phyloP scores from a whole-genome alignment of 305 asterid genomes.

The Solanum hybrid region DNA sequence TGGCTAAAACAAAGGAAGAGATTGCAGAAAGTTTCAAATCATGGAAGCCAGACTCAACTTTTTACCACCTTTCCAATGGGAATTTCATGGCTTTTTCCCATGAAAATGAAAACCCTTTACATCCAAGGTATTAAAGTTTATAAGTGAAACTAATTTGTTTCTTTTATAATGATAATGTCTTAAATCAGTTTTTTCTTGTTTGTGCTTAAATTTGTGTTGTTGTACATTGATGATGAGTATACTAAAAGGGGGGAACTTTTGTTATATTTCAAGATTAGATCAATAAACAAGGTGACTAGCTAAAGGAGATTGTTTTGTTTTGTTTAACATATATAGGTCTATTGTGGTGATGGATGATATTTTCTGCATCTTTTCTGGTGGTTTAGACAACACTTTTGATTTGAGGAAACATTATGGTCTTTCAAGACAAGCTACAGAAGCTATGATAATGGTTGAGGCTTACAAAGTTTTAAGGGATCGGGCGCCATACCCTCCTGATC shows the following conservation, averaged over 20 bases:
- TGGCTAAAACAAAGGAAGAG: constrained; percentile 29
- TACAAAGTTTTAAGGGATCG: constrained; percentile 60
- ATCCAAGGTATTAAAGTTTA: constrained; percentile 30
- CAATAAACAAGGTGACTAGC: not conserved
- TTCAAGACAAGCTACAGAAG: constrained; percentile 49
- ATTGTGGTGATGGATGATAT: constrained; percentile 57
- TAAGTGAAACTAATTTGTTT: not conserved
- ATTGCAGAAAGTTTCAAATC: constrained; percentile 36
- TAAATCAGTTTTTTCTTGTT: not conserved
- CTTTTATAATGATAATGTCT: not conserved
- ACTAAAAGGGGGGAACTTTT: not conserved
- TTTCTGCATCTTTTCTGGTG: constrained; percentile 66
- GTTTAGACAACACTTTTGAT: constrained; percentile 38
- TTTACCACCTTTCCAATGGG: constrained; percentile 43
- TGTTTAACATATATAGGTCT: constrained; percentile 25
- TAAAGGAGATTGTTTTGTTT: not conserved
- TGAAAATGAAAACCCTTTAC: constrained; percentile 35
- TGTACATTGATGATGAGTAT: not conserved
- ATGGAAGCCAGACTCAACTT: constrained; percentile 45
- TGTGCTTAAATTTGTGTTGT: not conserved
- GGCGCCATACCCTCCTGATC: constrained; percentile 66
- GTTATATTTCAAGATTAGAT: not conserved
- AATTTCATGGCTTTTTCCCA: constrained; percentile 59
- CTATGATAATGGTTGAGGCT: constrained; percentile 49
- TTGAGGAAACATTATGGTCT: constrained; percentile 50